Percentiles rank a stretch among this genome's conserved stretches.
Evolutionary conservation across 164 flowering plant species (phyloP).

Genomic region (Kalanchoe fedtschenkoi): DNA sequence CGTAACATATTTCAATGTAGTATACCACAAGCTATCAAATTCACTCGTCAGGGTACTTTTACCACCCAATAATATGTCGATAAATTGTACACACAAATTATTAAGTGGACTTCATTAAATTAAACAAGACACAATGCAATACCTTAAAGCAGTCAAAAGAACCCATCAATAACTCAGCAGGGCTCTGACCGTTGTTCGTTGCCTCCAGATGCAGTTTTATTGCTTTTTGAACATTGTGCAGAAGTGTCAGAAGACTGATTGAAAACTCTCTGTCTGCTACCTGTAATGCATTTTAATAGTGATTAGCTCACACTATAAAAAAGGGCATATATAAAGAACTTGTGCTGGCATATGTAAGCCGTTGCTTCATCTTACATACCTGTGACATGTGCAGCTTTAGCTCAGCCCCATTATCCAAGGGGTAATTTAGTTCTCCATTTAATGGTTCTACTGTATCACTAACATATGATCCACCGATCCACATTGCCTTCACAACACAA

Average conservation of each 20-base stretch:
- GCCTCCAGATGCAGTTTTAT: conserved; percentile 40
- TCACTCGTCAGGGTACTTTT: neutral
- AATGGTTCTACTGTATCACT: conserved; percentile 23
- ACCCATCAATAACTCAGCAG: conserved; percentile 59
- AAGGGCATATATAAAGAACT: neutral
- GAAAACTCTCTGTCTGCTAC: conserved; percentile 48
- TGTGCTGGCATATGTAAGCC: conserved; percentile 1
- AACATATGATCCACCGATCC: conserved; percentile 80
- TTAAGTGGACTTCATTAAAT: neutral
- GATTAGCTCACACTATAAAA: neutral
- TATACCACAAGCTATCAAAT: too few relatives aligned
- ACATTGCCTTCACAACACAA: conserved; percentile 44
- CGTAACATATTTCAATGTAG: too few relatives aligned
- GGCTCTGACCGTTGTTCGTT: conserved; percentile 17
- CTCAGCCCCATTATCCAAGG: conserved; percentile 38
- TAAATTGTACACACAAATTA: neutral
- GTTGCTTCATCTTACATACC: conserved; percentile 23
- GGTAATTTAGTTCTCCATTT: conserved; percentile 43
- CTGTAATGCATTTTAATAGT: conserved; percentile 32
- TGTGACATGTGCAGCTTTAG: conserved; percentile 63
- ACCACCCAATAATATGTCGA: neutral
- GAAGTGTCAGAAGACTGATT: conserved; percentile 33
- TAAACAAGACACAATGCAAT: neutral
- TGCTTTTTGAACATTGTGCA: conserved; percentile 37
- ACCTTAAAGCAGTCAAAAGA: conserved; percentile 75